Conservation (phyloP, 2,329 filamentous ascomycete species). For the Balansia obtecta region DNA sequence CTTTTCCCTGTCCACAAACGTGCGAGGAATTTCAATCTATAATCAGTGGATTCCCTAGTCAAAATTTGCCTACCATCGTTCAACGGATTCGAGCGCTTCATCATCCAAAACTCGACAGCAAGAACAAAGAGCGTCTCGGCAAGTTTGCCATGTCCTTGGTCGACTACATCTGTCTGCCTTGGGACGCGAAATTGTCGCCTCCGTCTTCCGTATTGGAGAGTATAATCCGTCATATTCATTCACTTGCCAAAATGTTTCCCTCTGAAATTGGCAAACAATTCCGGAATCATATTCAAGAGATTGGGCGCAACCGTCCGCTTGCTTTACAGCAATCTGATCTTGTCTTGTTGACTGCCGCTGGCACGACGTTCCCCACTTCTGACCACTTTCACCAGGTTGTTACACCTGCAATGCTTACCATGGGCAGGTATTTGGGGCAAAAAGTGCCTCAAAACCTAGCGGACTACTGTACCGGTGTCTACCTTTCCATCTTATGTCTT, state of each 20-base stretch:
- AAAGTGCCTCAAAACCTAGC: constrained; percentile 51
- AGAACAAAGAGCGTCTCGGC: constrained; percentile 73
- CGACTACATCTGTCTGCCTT: constrained; percentile 43
- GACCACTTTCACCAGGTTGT: constrained; percentile 95
- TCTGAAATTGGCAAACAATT: constrained; percentile 67
- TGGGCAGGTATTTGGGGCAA: constrained; percentile 72
- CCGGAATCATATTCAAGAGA: constrained; percentile 55
- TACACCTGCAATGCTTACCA: constrained; percentile 78
- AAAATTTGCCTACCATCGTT: constrained; percentile 64
- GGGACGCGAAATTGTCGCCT: constrained; percentile 29
- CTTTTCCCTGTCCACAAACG: constrained; percentile 71
- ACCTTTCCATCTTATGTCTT: constrained; percentile 63
- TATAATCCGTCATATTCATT: constrained; percentile 82
- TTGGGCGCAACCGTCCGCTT: constrained; percentile 35
- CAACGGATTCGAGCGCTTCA: constrained; percentile 88
- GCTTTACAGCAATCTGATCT: constrained; percentile 57
- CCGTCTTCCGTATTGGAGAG: constrained; percentile 63
- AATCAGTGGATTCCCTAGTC: constrained; percentile 45
- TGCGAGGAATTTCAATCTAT: constrained; percentile 63
- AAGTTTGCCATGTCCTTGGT: constrained; percentile 55
- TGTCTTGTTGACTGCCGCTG: constrained; percentile 69
- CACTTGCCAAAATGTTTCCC: constrained; percentile 75
- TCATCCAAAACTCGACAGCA: constrained; percentile 71
- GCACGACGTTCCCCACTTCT: constrained; percentile 81
- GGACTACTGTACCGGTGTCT: constrained; percentile 63